Base-by-base conservation (phyloP, 2,329 filamentous ascomycete species). In the Cylindrodendrum hubeiense region DNA sequence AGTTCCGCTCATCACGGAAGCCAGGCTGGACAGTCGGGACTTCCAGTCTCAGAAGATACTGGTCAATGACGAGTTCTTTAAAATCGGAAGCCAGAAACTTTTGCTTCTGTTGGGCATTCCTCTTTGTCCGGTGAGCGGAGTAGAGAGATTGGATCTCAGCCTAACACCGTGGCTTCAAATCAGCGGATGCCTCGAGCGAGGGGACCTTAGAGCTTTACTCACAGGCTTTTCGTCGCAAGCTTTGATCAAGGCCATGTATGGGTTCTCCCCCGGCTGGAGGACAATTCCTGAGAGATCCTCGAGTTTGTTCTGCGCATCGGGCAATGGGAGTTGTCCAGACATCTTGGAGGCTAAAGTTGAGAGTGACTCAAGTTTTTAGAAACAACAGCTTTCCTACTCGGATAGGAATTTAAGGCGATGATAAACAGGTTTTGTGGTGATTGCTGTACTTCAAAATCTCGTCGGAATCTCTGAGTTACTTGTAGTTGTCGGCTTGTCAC, bases 1-100 rank as follows among this genome's bases (percentile, higher is more conserved):
- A 97, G 74, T 97, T 86, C 43, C 95, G 85, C 44, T 89, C 87
- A 76, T 98, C 95, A 55, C 84, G 78, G 76, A 92, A 97, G 1
- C 88, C 89, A 1, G 90, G 90, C 67, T 93, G 86, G 37, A 91
- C 80, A 1, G 85, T 79, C 1, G 87, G 86, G 46, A 90, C 85
- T 70, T 91, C 87, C 33, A 97, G 81, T 60, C 90, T 90, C 53
- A 90, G 82, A 1, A 98, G 85, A 60, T 93, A 90, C 2, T 90
- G 89, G 75, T 98, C 95, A 55, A 95, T 86, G 52, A 88, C 88
- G 73, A 97, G 87, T 62, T 91, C 91, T 2, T 84, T 76, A 71
- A 95, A 97, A 33, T 88, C 85, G 0, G 84, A 67, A 2, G 90
- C 85, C 4, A 97, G 85, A 64, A 98, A 90, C 72, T 91, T 93